Base-by-base conservation (phyloP, 1,139 yeast species). In the Diutina sp. region DNA sequence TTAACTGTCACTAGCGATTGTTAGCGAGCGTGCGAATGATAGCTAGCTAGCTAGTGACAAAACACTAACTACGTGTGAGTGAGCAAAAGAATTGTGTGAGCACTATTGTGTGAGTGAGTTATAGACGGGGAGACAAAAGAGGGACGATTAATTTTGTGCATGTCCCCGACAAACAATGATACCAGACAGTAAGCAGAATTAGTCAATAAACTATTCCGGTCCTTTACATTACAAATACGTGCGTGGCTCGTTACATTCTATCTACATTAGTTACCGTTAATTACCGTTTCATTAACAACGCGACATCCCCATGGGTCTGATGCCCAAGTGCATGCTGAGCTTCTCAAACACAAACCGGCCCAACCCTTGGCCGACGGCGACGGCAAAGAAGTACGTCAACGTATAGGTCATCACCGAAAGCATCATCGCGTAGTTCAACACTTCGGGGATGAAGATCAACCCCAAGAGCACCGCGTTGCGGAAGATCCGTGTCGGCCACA, bases 331-430 rank as follows among this genome's bases (percentile, higher is more conserved):
- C 52, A 69, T 70, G 30, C 79, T 67, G 56, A 83, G 65, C 66
- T 86, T 79, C 62, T 84, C 85, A 67, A 84, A 84, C 63, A 79
- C 74, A 56, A 85, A 82, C 63, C 87, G 86, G 32, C 89, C 88
- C 56, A 84, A 69, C 2, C 90, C 78, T 57, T 85, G 71, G 6
- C 95, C 95, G 25, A 82, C 63, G 21, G 84, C 81, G 35, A 85
- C 84, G 1, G 87, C 91, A 68, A 87, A 86, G 67, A 86, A 84
- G 63, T 87, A 87, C 0, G 81, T 68, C 57, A 85, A 63, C 7
- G 85, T 78, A 65, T 73, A 86, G 44, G 87, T 74, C 95, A 87
- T 87, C 12, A 86, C 87, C 14, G 84, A 90, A 71, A 87, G 77
- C 95, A 87, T 87, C 63, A 87, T 70, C 46, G 84, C 83, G 65